Conservation (phyloP, 1,284 basidiomycete species). For the Puccinia novopanici region DNA sequence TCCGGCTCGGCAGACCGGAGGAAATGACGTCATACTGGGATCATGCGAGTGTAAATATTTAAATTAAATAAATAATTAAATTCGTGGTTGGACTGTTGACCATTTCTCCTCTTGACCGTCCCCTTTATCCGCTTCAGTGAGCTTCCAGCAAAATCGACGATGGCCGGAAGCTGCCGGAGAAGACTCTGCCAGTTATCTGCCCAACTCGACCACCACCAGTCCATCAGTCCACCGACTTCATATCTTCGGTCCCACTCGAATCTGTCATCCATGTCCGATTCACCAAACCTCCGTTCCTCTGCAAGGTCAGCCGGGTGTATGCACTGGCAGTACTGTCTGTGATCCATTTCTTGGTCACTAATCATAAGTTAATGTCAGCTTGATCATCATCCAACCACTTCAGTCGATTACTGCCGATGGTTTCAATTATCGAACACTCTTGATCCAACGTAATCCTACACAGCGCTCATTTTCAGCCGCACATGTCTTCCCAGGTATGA, state of each 20-base stretch:
- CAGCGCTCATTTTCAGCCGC: slow-evolving; percentile 52
- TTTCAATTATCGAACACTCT: slow-evolving; percentile 53
- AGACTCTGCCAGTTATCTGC: slow-evolving; percentile 13
- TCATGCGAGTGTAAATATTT: too few relatives aligned
- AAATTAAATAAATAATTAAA: too few relatives aligned
- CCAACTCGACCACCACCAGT: slow-evolving; percentile 11
- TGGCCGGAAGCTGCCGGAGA: not conserved
- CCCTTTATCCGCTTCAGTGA: not conserved
- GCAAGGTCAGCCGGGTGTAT: slow-evolving; percentile 18
- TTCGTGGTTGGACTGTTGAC: not conserved
- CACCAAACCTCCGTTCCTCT: slow-evolving; percentile 10
- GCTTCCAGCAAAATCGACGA: not conserved
- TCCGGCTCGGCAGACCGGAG: not conserved
- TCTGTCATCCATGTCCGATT: too few relatives aligned
- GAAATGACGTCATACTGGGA: not conserved
- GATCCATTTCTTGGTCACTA: not conserved
- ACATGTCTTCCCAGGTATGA: slow-evolving; percentile 54
- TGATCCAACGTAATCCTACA: slow-evolving; percentile 52
- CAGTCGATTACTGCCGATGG: slow-evolving; percentile 52
- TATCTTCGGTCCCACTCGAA: too few relatives aligned
- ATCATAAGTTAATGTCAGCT: too few relatives aligned
- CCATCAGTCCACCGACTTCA: not conserved
- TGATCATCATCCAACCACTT: slow-evolving; percentile 53
- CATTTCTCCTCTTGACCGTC: not conserved
- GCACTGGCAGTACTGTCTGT: not conserved